Evolutionary conservation across 2,329 filamentous ascomycete genomes (phyloP), one percentile per base, ranked within the genome.

Genomic region (Botryotinia convoluta): DNA sequence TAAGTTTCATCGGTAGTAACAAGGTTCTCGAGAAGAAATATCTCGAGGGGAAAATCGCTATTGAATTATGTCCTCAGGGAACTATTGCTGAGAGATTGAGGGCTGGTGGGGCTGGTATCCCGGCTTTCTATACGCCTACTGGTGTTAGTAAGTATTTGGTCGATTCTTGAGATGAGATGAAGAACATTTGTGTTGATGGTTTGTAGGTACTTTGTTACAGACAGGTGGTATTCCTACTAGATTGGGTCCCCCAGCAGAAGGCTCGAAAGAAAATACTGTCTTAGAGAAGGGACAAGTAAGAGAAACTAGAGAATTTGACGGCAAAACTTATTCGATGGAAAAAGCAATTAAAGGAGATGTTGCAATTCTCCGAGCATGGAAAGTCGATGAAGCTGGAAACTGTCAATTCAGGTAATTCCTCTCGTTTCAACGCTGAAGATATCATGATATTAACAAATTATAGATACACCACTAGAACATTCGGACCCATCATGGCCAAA

Each of bases 41-140:
- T 77, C 81, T 94, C 48, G 89, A 87, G 0, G 92, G 92, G n/a
- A 84, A 92, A 78, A 88, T 94, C 76, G 89, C 90, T 16, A 86
- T 94, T 74, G 91, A 94, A 82, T 84, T 94, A 69, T 93, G 91
- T 71, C 92, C 92, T 0, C 92, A 94, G 77, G 92, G 92, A 20
- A 92, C 91, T 0, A 84, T 93, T 60, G 91, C 90, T 0, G 91
- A 93, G 84, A 86, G 91, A 76, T 87, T 93, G 77, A 86, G 91
- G 61, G 91, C 91, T 5, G 92, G 88, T 1, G 92, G 92, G 6
- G 90, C 91, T 35, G 92, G 92, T 18, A 93, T 94, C 67, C 91
- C 92, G 2, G 92, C 92, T 0, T 94, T 95, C 80, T 95, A 90
- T 79, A 94, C 93, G 0, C 90, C 92, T 0, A 93, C 92, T 0